Conservation (phyloP, 2,329 filamentous ascomycete genomes). For the Colletotrichum limetticola region DNA sequence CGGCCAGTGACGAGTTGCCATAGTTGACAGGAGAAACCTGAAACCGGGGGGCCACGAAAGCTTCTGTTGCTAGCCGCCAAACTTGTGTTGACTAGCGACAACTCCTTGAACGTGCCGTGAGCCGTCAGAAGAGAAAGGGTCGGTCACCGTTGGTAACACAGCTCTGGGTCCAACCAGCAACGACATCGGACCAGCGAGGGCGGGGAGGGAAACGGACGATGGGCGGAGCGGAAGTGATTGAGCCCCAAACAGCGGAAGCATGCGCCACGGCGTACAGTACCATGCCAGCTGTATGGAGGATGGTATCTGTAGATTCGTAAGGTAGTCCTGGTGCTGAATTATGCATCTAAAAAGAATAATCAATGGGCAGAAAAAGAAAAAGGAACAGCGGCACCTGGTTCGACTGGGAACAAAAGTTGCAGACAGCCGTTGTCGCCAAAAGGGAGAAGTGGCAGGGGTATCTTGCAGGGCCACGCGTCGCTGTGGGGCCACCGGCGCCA, state of each 20-base stretch:
- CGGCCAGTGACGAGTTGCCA: constrained; percentile 23
- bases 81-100: constrained; percentile 2
- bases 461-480: constrained; percentile 27
- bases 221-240: constrained; percentile 23
- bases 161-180: background rate
- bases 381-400: background rate
- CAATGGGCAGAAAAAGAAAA: background rate
- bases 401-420: background rate
- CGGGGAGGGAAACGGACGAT: constrained; percentile 3
- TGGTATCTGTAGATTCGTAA: no score
- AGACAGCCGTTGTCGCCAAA: constrained; percentile 9
- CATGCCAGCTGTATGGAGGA: background rate
- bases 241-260: background rate
- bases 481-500: constrained; percentile 9
- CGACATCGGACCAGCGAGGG: background rate
- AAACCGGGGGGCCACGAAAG: constrained; percentile 12
- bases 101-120: background rate
- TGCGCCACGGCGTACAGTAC: constrained; percentile 8
- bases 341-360: constrained; percentile 10
- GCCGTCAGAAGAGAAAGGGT: background rate
- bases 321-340: background rate
- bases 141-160: background rate
- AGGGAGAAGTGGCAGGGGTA: constrained; percentile 4
- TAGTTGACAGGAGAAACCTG: constrained; percentile 21
- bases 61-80: constrained; percentile 17